Evolutionary conservation across 2,329 filamentous ascomycete species (phyloP).

Genomic region (Fusarium sp.): DNA sequence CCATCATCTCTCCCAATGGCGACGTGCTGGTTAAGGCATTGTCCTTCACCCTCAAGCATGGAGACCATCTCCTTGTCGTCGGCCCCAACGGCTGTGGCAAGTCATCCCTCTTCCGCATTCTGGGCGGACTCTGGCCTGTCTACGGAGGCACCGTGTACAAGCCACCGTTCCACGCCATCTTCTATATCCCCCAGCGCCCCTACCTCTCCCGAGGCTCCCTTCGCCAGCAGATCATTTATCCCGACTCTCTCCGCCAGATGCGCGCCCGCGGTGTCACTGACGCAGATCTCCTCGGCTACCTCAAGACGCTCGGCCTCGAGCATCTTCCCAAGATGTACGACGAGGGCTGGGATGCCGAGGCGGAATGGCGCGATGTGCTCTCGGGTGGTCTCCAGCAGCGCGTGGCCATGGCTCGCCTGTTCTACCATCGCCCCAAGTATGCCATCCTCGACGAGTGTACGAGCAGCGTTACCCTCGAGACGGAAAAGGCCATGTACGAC

Average conservation of each 20-base stretch:
- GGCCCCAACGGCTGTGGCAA: conserved; percentile 98
- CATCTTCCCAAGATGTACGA: conserved; percentile 82
- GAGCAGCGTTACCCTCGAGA: conserved; percentile 92
- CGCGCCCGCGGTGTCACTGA: conserved; percentile 86
- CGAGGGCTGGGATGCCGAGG: conserved; percentile 89
- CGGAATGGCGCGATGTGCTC: conserved; percentile 95
- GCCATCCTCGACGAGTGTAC: conserved; percentile 98
- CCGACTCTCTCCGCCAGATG: conserved; percentile 89
- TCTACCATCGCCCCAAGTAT: conserved; percentile 93
- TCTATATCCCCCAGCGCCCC: conserved; percentile 96
- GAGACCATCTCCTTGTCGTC: conserved; percentile 93
- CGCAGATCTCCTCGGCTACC: conserved; percentile 79
- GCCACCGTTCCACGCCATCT: conserved; percentile 91
- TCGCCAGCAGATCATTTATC: conserved; percentile 97
- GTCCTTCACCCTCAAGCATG: conserved; percentile 86
- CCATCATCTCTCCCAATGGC: conserved; percentile 96
- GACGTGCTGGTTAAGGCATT: conserved; percentile 89
- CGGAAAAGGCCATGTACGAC: conserved; percentile 97
- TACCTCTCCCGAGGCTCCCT: conserved; percentile 92
- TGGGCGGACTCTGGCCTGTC: conserved; percentile 96
- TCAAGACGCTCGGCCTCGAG: conserved; percentile 84
- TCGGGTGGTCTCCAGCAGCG: conserved; percentile 94
- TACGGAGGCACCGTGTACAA: conserved; percentile 95
- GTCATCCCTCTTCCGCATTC: conserved; percentile 93
- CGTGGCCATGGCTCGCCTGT: conserved; percentile 93